Evolutionary conservation across 2,329 filamentous ascomycete species (phyloP), one percentile per base, ranked within the genome.

Genomic region (Neoascochyta sp.): DNA sequence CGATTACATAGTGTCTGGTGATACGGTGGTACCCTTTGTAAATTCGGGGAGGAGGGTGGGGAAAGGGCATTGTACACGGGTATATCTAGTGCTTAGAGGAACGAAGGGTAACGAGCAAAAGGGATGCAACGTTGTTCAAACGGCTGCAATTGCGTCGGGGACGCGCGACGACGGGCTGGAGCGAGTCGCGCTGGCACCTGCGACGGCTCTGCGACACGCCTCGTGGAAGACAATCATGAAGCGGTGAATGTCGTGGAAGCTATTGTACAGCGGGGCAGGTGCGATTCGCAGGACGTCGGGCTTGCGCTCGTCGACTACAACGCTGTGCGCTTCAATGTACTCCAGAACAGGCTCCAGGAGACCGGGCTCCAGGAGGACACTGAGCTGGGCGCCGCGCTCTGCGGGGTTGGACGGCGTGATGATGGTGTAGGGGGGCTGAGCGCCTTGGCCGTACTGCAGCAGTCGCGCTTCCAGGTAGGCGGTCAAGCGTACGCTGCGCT

Each of bases 211-310:
- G 9, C 27, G 26, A 26, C 70, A 75, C 3, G 73, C 75, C 22
- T 62, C 50, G 5, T 65, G 52, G 46, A 80, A 79, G 9, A 76
- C 63, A 17, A 63, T 38, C 8, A 61, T 42, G 33, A 63, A 63
- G 27, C 54, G 50, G 36, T 62, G 54, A 5, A 88, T 80, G 48
- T 95, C 88, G 36, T 72, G 70, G 56, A 85, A 93, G 0, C 75
- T 78, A 52, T 90, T 90, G 64, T 94, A 95, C 45, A 95, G 60
- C 7, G 88, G 87, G 22, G 84, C 82, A 1, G 89, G 88, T 2
- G 88, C 86, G 1, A 93, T 79, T 2, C 88, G 71, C 28, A 95
- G 81, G 10, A 95, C 88, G 55, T 89, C 81, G 1, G 89, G 88
- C 60, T 85, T 86, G 36, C 88, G 71, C 71, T 92, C 84, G 56